Evolutionary conservation across 345 rosid species (phyloP), one percentile per base, ranked within the genome.

Genomic region (Rhodamnia argentea): DNA sequence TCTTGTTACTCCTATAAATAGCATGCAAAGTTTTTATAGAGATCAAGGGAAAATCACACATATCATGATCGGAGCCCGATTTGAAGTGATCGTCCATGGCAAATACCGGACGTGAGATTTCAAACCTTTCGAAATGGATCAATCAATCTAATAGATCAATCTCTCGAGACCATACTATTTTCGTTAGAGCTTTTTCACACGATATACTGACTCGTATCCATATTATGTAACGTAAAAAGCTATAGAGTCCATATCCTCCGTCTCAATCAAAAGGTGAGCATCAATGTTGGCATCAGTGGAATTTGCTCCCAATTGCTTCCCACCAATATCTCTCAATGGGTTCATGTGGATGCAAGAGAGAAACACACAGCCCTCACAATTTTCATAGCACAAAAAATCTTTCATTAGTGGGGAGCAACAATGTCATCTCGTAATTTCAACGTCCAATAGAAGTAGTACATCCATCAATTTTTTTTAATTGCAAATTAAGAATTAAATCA

Each of bases 111-210:
- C 13, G 2, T 70, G 78, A 70, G 3, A 70, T 70, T 24, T 9
- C 26, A 18, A 2, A 18, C 1, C 37, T 70, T 12, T 37, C 3
- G 6, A 10, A 70, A 70, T 0, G 2, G 26, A 4, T 0, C 7
- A 18, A 37, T 32, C 0, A 0, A 13, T 18, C 13, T 13, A 16
- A 32, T 18, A 1, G 3, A 32, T 32, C 76, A 16, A 29, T 3
- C 23, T 5, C 76, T 32, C 44, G 32, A 64, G 29, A 18, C 32
- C 76, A 16, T 70, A 70, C 24, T 70, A 18, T 32, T 32, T 70
- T 32, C 13, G 7, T 32, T 16, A 70, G 13, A 32, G 13, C 60
- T 23, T 56, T 1, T 70, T 32, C 24, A 32, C 3, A 13, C 10
- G 24, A 32, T 13, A 18, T 64, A 9, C 6, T 4, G 32, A 70